Evolutionary conservation across 805 yeast species (phyloP), one percentile per base, ranked within the genome.

Genomic region (Candida mattraensis): DNA sequence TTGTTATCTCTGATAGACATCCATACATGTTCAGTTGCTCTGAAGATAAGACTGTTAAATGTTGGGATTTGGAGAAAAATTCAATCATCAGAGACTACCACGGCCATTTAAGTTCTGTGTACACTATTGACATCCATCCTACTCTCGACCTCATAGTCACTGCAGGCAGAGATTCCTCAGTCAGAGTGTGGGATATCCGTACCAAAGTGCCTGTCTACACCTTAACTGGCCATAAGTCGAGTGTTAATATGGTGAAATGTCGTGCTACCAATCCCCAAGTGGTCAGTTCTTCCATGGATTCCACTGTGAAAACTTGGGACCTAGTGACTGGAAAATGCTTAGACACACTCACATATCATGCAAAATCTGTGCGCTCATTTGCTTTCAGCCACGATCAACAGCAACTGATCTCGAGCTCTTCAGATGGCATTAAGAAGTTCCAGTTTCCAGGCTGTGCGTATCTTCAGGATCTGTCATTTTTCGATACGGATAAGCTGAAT

Each of bases 41-140:
- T 28, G 98, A 93, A 55, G 99, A 93, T 58, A 89, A 89, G 58
- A 72, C 88, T 17, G 87, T 88, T 7, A 78, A 87, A 55, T 89
- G 98, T 60, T 93, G 98, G 97, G 99, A 93, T 65, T 69, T 93
- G 48, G 98, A 91, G 58, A 76, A 79, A 52, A 87, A 89, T 50
- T 77, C 77, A 48, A 78, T 86, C 2, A 75, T 88, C 4, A 67
- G 97, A 37, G 87, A 88, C 50, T 93, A 87, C 60, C 94, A 89
- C 62, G 99, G 99, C 3, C 99, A 93, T 63, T 68, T 87, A 17
- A 86, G 95, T 19, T 94, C 95, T 4, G 86, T 93, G 2, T 87
- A 87, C 53, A 70, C 94, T 0, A 69, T 89, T 27, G 91, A 80
- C 39, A 56, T 88, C 11, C 98, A 91, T 56, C 98, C 98, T 0